Evolutionary conservation across 805 yeast genomes (phyloP), one percentile per base, ranked within the genome.

Genomic region (Yamadazyma scolyti): DNA sequence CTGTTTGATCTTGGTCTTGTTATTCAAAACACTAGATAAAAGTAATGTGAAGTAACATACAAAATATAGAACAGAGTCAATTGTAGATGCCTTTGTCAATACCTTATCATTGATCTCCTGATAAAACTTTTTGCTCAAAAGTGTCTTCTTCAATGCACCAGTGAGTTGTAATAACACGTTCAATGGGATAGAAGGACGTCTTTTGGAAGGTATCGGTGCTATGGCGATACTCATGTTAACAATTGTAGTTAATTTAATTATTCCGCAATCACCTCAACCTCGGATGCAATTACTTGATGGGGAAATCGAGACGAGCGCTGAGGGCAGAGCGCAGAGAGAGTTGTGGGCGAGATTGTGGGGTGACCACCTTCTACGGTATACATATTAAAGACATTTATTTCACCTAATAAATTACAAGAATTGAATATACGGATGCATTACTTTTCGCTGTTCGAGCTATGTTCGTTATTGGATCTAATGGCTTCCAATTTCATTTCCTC

Each of bases 1-100:
- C 17, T 31, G 40, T 30, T 38, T 36, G 36, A 66, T 63, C 19
- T 46, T 36, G 14, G 54, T 54, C 34, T 62, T 63, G 47, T 66
- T 66, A 30, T 64, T 50, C 33, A 65, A 48, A 7, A 61, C 39
- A 24, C 62, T 50, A 26, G 68, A 56, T 25, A 59, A 28, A 38
- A 63, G 41, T 20, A 66, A 53, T 8, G 70, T 54, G 41, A 60
- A 61, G 44, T 66, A 66, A 47, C 72, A 66, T 18, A 63, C 49
- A 46, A 66, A 66, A 40, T 66, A 66, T 23, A 66, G 44, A 25
- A 54, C 59, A 4, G 60, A 43, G 43, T 66, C 72, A 13, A 66
- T 50, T 4, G 65, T 59, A 7, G 64, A 28, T 1, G 61, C 31
- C 14, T 44, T 48, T 22, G 57, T 30, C 34, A 66, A 52, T 9